A percentile compares a stretch with the other conserved stretches of the same genome.
Conservation (phyloP, 148 eudicot genomes). For the Rhododendron vialii region DNA sequence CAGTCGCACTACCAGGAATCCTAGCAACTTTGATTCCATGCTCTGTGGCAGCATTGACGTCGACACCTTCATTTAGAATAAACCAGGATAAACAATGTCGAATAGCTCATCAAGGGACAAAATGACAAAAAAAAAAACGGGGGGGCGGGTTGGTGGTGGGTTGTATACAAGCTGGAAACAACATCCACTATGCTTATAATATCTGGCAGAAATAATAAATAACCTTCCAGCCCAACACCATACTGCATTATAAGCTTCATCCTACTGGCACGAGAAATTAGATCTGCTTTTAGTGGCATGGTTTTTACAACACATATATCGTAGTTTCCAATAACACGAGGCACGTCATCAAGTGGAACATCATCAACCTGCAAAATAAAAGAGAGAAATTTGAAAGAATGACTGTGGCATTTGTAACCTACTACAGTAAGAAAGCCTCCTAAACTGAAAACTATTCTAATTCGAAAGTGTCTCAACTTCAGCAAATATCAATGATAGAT, state of each 20-base stretch:
- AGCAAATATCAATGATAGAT: not conserved
- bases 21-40: slow-evolving; percentile 86
- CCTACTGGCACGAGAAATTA: slow-evolving; percentile 63
- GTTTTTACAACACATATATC: slow-evolving; percentile 68
- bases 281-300: slow-evolving; percentile 48
- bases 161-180: not conserved
- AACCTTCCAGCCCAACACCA: slow-evolving; percentile 96
- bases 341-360: slow-evolving; percentile 50
- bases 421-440: not conserved
- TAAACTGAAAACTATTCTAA: not conserved
- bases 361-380: slow-evolving; percentile 71
- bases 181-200: not conserved
- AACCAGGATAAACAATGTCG: not conserved
- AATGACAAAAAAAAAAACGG: not conserved
- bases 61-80: slow-evolving; percentile 60
- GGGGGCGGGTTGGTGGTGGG: no score
- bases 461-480: not conserved
- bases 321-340: slow-evolving; percentile 68
- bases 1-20: slow-evolving; percentile 64
- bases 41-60: slow-evolving; percentile 63
- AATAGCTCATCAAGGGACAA: not conserved
- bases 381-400: not conserved
- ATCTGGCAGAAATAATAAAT: not conserved
- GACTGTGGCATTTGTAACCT: not conserved
- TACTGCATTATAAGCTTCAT: slow-evolving; percentile 92